phyloP scores from a whole-genome alignment of 2,329 filamentous ascomycete species.

The Alternaria brassicicola region DNA sequence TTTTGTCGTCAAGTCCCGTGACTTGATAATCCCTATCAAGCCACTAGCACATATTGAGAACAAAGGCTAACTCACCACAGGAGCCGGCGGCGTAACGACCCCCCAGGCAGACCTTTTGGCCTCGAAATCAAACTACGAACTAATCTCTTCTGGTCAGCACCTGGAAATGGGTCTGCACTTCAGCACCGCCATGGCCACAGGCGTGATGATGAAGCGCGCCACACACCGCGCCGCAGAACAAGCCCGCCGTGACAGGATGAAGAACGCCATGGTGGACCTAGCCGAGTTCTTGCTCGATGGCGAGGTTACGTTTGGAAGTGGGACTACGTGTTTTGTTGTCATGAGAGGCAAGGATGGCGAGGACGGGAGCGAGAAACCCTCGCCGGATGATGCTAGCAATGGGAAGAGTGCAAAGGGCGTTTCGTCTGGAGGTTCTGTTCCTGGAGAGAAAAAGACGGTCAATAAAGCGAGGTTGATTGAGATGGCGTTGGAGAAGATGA shows the following conservation, averaged over 20 bases:
- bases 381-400: neutral
- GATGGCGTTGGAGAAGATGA: constrained; percentile 42
- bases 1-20: constrained; percentile 5
- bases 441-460: constrained; percentile 35
- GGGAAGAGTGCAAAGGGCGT: constrained; percentile 12
- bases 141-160: constrained; percentile 38
- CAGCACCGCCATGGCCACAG: constrained; percentile 41
- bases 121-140: constrained; percentile 40
- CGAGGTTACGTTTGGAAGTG: constrained; percentile 40
- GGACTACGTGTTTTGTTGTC: constrained; percentile 40
- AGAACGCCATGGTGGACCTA: constrained; percentile 39
- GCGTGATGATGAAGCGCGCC: constrained; percentile 43
- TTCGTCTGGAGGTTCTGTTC: neutral
- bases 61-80: constrained; percentile 12
- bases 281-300: constrained; percentile 39
- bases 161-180: constrained; percentile 42
- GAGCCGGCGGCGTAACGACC: constrained; percentile 33
- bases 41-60: neutral
- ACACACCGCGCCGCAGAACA: constrained; percentile 41
- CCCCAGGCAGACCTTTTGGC: constrained; percentile 38
- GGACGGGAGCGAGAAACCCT: neutral
- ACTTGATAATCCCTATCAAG: neutral
- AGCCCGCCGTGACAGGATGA: constrained; percentile 42
- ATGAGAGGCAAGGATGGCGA: constrained; percentile 27
- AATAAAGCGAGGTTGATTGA: constrained; percentile 41